Evolutionary conservation across 2,329 filamentous ascomycete genomes (phyloP).

Genomic region (Aspergillus spinulosporus): DNA sequence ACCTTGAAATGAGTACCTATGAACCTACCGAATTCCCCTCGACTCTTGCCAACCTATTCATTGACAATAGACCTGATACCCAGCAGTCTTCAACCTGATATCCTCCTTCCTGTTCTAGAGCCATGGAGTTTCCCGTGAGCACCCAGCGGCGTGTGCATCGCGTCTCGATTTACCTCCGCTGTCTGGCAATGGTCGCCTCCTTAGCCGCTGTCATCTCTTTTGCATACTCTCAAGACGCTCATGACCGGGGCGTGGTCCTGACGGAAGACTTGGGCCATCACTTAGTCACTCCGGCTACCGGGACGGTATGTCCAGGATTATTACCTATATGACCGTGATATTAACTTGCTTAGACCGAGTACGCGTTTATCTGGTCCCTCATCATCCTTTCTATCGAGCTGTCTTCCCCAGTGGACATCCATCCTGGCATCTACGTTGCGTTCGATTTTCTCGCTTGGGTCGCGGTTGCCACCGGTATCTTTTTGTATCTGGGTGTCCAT

Average conservation of each 20-base stretch:
- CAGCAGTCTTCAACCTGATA: background rate
- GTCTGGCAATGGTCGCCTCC: conserved; percentile 3
- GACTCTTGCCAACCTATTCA: too few relatives aligned
- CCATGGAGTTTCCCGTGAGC: background rate
- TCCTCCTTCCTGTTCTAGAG: background rate
- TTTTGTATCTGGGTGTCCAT: conserved; percentile 2
- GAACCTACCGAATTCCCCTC: too few relatives aligned
- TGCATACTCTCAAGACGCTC: conserved; percentile 8
- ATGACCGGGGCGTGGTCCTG: background rate
- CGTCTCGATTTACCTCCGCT: conserved; percentile 3
- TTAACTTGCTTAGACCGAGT: conserved; percentile 3
- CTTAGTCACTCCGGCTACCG: conserved; percentile 9
- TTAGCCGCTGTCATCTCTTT: conserved; percentile 11
- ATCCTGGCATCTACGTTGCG: conserved; percentile 15
- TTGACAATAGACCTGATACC: background rate
- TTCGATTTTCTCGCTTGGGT: conserved; percentile 15
- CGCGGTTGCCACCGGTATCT: background rate
- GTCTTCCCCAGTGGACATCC: conserved; percentile 2
- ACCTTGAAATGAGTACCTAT: too few relatives aligned
- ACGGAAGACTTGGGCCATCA: conserved; percentile 5
- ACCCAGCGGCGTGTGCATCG: conserved; percentile 1
- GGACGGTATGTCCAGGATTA: conserved; percentile 5
- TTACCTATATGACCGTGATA: too few relatives aligned
- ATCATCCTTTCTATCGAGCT: conserved; percentile 12
- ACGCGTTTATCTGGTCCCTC: conserved; percentile 14